phyloP scores from a whole-genome alignment of 164 flowering plant genomes.

The Magnolia kwangsiensis region DNA sequence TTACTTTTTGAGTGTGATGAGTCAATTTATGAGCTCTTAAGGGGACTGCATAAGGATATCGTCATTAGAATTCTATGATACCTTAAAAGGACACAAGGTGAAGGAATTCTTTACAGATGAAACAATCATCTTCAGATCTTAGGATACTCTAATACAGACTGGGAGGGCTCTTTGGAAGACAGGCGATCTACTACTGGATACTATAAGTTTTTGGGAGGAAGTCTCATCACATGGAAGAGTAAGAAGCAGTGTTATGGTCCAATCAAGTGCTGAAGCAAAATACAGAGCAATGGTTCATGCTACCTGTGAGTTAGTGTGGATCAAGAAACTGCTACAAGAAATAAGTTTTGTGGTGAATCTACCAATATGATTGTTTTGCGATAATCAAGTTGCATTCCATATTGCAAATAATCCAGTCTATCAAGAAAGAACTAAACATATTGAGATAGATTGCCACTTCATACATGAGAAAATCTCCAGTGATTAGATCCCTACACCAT shows the following conservation, averaged over 20 bases:
- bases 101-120: background rate
- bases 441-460: too few relatives aligned
- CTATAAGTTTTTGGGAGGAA: background rate
- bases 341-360: too few relatives aligned
- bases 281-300: too few relatives aligned
- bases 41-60: background rate
- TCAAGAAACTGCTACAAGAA: too few relatives aligned
- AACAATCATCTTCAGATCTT: background rate
- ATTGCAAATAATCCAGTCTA: too few relatives aligned
- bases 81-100: background rate
- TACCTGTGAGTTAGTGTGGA: too few relatives aligned
- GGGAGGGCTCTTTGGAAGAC: background rate
- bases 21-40: background rate
- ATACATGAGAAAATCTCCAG: too few relatives aligned
- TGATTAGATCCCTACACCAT: too few relatives aligned
- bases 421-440: too few relatives aligned
- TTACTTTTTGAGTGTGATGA: background rate
- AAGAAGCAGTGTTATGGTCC: background rate
- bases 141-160: background rate
- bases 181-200: background rate
- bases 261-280: too few relatives aligned
- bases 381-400: too few relatives aligned
- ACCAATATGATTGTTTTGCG: too few relatives aligned
- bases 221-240: background rate
- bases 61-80: background rate